Evolutionary conservation across 768 basidiomycete species (phyloP).

Genomic region (Chlorophyllum brunneum): DNA sequence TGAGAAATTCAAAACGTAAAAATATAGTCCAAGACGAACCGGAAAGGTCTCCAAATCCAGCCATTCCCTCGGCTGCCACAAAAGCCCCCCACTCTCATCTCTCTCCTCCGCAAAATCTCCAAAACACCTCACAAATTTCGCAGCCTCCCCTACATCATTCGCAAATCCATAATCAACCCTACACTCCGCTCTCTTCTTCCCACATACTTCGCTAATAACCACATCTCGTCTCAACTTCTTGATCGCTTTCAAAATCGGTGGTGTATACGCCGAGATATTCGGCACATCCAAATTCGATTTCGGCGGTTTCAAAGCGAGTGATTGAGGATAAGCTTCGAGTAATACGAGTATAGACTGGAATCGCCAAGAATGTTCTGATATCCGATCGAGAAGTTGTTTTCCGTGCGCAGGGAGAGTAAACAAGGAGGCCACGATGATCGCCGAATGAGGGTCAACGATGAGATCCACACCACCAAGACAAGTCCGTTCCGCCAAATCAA

Average conservation of each 20-base stretch:
- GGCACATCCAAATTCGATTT: slow-evolving; percentile 12
- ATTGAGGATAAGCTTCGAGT: slow-evolving; percentile 63
- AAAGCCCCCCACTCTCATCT: slow-evolving; percentile 36
- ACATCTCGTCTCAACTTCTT: slow-evolving; percentile 64
- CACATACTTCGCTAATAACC: slow-evolving; percentile 56
- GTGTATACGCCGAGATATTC: slow-evolving; percentile 50
- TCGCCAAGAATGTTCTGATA: slow-evolving; percentile 61
- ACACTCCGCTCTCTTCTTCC: slow-evolving; percentile 41
- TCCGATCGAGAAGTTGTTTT: slow-evolving; percentile 35
- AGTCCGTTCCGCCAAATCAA: slow-evolving; percentile 65
- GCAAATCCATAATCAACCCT: slow-evolving; percentile 60
- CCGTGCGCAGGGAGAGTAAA: slow-evolving; percentile 47
- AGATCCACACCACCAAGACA: slow-evolving; percentile 58
- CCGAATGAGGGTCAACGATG: slow-evolving; percentile 60
- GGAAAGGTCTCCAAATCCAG: slow-evolving; percentile 45
- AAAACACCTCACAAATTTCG: slow-evolving; percentile 47
- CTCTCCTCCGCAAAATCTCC: slow-evolving; percentile 53
- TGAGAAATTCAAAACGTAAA: background rate
- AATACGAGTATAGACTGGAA: slow-evolving; percentile 53
- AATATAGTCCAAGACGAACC: background rate
- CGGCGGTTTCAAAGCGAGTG: slow-evolving; percentile 28
- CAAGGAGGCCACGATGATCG: slow-evolving; percentile 47
- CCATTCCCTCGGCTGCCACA: slow-evolving; percentile 67
- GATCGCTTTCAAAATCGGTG: slow-evolving; percentile 65
- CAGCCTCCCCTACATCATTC: slow-evolving; percentile 53